Evolutionary conservation across 2,329 filamentous ascomycete genomes (phyloP), one percentile per base, ranked within the genome.

Genomic region (Penicillium concentricum): DNA sequence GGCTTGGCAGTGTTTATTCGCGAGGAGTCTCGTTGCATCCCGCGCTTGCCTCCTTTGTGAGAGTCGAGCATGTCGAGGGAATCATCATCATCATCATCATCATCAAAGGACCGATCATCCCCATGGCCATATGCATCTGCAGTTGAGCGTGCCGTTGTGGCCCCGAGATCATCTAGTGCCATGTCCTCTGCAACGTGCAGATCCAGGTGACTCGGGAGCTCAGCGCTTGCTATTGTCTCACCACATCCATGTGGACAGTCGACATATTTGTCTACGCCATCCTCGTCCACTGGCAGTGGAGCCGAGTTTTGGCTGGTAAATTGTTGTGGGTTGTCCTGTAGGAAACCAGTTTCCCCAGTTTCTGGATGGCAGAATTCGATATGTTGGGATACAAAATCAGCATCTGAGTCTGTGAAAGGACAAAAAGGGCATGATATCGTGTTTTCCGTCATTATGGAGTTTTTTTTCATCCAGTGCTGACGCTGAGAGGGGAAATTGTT

Each of bases 241-340:
- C 82, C 82, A 66, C 87, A 90, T 22, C 79, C 81, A 16, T 82
- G 79, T 34, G 82, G 80, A 63, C 85, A 87, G 41, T 81, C 75
- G 22, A 79, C 74, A 65, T 84, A 85, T 49, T 67, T 64, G 12
- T 63, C 55, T 13, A 57, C 54, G 7, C 49, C 54, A 46, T n/a
- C 48, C 5, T 66, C 62, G 7, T 62, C 39, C 34, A n/a, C 34
- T 18, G 49, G 42, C 12, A 37, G 34, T 44, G 58, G 38, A 28
- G 38, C 39, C 47, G 28, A 34, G 26, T 24, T 41, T 39, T 39
- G 51, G 26, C 20, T 20, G 22, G 44, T 37, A 28, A 51, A 32
- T 38, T 57, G 45, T 24, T 44, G 54, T 42, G 39, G 37, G 13
- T 54, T 16, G 54, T 48, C 51, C 64, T 59, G 32, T 66, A 64